Conservation (phyloP, 2,329 filamentous ascomycete genomes). For the Blastomyces silverae region DNA sequence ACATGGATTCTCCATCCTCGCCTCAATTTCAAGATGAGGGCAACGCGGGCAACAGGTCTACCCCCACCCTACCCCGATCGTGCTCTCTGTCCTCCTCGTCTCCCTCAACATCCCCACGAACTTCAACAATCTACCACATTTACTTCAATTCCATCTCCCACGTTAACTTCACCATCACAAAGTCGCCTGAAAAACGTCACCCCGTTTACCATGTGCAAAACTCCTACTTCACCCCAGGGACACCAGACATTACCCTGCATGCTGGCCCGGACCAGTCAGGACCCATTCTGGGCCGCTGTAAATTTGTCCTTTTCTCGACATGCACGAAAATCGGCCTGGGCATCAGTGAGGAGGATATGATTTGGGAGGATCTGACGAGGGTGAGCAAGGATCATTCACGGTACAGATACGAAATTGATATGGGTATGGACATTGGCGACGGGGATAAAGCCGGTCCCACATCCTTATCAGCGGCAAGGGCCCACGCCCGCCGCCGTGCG, state of each 20-base stretch:
- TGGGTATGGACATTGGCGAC: neutral
- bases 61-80: neutral
- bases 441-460: neutral
- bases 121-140: conserved; percentile 9
- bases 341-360: conserved; percentile 20
- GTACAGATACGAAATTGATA: conserved; percentile 29
- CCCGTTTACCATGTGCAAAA: conserved; percentile 27
- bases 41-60: neutral
- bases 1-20: neutral
- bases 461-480: neutral
- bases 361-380: conserved; percentile 30
- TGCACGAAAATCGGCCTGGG: conserved; percentile 32
- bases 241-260: conserved; percentile 34
- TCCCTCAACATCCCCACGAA: neutral
- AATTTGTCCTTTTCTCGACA: conserved; percentile 32
- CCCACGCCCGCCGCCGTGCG: conserved; percentile 16
- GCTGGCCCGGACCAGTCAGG: conserved; percentile 25
- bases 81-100: conserved; percentile 20
- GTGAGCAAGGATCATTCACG: conserved; percentile 24
- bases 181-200: conserved; percentile 6
- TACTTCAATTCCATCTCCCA: conserved; percentile 2
- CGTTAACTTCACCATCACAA: conserved; percentile 3
- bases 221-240: conserved; percentile 28
- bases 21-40: neutral
- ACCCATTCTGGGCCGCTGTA: conserved; percentile 28